phyloP scores from a whole-genome alignment of 202 grass and related monocot genomes.

The Schoenoplectus tabernaemontani region DNA sequence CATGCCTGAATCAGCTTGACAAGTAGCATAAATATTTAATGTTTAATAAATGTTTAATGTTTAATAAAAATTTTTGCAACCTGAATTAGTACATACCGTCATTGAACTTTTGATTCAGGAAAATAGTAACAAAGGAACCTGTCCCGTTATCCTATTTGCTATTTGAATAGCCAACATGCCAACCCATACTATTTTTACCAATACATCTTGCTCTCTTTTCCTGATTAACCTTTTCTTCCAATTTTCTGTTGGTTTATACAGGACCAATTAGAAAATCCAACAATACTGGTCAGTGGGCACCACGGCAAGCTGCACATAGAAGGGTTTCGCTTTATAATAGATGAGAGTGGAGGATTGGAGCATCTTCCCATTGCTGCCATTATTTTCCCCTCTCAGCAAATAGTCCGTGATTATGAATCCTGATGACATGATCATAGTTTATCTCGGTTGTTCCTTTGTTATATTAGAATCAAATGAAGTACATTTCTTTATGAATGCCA shows the following conservation, averaged over 20 bases:
- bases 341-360: conserved; percentile 60
- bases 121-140: too few relatives aligned
- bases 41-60: background rate
- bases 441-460: background rate
- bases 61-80: background rate
- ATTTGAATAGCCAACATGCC: background rate
- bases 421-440: background rate
- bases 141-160: too few relatives aligned
- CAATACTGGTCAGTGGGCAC: conserved; percentile 58
- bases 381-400: conserved; percentile 53
- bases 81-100: background rate
- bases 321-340: conserved; percentile 59
- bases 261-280: conserved; percentile 56
- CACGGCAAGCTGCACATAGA: conserved; percentile 68
- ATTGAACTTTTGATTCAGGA: background rate
- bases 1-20: too few relatives aligned
- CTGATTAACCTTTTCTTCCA: background rate
- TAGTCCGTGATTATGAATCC: conserved; percentile 32
- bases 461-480: background rate
- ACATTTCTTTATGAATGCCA: background rate
- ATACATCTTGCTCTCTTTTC: background rate
- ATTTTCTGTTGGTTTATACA: conserved; percentile 26
- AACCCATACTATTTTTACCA: background rate
- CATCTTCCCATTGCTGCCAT: conserved; percentile 57
- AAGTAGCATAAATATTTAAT: background rate